Base-by-base conservation (phyloP, 805 yeast genomes). In the Lipomyces sp. region DNA sequence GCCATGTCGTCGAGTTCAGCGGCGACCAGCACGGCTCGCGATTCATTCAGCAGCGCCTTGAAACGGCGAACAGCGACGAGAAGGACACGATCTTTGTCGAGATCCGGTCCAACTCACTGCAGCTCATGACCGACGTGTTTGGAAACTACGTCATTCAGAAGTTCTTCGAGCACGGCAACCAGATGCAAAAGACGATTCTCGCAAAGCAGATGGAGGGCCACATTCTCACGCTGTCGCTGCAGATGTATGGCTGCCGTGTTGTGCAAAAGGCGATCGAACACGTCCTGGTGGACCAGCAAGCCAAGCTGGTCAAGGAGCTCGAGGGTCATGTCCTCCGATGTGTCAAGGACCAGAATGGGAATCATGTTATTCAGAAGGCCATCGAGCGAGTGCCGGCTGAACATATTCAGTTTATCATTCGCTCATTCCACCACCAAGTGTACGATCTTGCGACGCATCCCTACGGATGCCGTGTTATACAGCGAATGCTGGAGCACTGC, bases 171-270 rank as follows among this genome's bases (percentile, higher is more conserved):
- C 76, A 72, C 62, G 96, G 97, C 29, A 73, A 82, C 2, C 74
- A 69, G 23, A 76, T 80, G 22, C 97, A 91, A 65, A 81, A 78
- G 62, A 74, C 79, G 29, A 75, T 83, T 11, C 72, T 93, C 56
- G 78, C 87, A 45, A 82, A 78, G 35, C 74, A 76, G 47, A 84
- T 89, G 89, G 74, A 74, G 49, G 88, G 90, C 6, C 83, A 83
- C 44, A 80, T 93, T 63, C 77, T 84, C 55, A 77, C 76, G 19
- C 72, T 93, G 49, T 84, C 96, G 0, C 70, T 89, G 63, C 98
- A 93, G 64, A 91, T 91, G 96, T 93, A 93, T 68, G 98, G 98
- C 2, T 93, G 99, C 67, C 78, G 99, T 59, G 98, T 93, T 42
- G 95, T 93, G 32, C 99, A 93, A 70, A 79, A 88, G 63, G 97